Conservation (phyloP, 2,329 filamentous ascomycete species). For the Nigrospora osmanthi region DNA sequence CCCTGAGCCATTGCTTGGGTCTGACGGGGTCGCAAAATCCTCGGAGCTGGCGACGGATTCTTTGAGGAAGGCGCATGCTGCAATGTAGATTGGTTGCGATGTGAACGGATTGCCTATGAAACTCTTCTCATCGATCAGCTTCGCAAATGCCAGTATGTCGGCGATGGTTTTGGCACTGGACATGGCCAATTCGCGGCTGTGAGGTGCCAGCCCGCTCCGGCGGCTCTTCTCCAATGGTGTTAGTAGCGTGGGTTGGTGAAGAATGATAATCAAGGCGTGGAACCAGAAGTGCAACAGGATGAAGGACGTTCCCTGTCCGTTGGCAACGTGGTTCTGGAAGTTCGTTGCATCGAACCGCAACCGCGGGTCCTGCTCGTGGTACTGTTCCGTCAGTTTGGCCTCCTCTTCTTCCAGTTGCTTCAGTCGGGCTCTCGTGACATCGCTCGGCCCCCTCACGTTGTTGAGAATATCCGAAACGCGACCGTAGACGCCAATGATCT, state of each 20-base stretch:
- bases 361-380: constrained; percentile 66
- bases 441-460: constrained; percentile 64
- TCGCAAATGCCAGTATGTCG: constrained; percentile 79
- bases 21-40: constrained; percentile 28
- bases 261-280: constrained; percentile 74
- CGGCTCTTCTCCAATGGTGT: constrained; percentile 60
- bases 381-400: constrained; percentile 61
- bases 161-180: constrained; percentile 88
- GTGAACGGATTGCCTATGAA: constrained; percentile 86
- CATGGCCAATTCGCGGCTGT: constrained; percentile 77
- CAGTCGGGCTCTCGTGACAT: constrained; percentile 69
- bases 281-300: constrained; percentile 86
- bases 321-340: constrained; percentile 76
- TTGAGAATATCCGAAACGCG: constrained; percentile 79
- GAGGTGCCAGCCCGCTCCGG: constrained; percentile 66
- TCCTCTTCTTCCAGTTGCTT: constrained; percentile 71
- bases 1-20: constrained; percentile 46
- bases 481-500: constrained; percentile 81
- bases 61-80: constrained; percentile 80
- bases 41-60: constrained; percentile 64
- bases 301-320: constrained; percentile 78
- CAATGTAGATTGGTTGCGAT: constrained; percentile 85
- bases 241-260: constrained; percentile 77
- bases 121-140: constrained; percentile 77
- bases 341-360: constrained; percentile 81